A percentile compares a stretch with the other conserved stretches of the same genome.
Conservation (phyloP, 1,284 basidiomycete species). For the Ganoderma lucidum region DNA sequence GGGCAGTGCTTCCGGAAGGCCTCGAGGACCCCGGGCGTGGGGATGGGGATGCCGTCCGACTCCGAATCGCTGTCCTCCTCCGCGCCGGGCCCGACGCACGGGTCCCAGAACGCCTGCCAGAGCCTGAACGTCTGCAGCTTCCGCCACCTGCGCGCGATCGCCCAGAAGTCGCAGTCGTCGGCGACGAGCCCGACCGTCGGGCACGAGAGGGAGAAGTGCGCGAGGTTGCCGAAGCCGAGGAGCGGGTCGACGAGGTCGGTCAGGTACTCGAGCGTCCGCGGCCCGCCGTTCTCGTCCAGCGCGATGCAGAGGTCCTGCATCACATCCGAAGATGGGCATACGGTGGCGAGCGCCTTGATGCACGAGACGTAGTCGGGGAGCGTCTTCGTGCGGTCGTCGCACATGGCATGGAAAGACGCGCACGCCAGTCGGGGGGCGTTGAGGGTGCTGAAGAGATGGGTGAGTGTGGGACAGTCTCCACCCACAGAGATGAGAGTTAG, state of each 20-base stretch:
- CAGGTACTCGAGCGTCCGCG: neutral
- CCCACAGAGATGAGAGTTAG: neutral
- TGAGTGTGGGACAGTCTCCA: neutral
- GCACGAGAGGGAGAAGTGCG: neutral
- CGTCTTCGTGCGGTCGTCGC: neutral
- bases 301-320: neutral
- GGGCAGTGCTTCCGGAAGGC: neutral
- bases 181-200: neutral
- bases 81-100: neutral
- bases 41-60: neutral
- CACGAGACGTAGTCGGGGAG: neutral
- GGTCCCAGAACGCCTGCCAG: neutral
- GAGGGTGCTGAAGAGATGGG: neutral
- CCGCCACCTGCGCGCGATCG: neutral
- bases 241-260: neutral
- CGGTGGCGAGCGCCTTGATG: neutral
- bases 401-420: neutral
- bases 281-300: neutral
- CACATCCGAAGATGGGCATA: neutral
- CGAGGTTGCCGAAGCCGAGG: neutral
- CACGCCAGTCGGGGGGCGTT: neutral
- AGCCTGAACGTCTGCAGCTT: neutral
- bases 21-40: neutral
- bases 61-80: neutral
- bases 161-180: neutral